Conservation (phyloP, 225 moss, liverwort and hornwort genomes). For the Bryoerythrophyllum caledonicum region DNA sequence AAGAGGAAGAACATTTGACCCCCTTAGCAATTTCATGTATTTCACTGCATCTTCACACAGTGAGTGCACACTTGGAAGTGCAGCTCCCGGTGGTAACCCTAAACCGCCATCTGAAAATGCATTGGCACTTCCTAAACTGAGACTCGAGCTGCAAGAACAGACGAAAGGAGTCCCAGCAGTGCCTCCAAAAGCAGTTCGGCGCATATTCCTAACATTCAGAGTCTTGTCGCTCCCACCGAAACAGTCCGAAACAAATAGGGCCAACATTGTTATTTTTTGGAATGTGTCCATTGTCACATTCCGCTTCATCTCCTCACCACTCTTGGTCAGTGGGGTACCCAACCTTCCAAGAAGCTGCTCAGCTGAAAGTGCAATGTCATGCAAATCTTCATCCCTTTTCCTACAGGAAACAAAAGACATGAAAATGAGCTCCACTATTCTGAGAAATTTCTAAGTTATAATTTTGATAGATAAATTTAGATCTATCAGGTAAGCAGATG, state of each 20-base stretch:
- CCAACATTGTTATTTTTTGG: slow-evolving; percentile 74
- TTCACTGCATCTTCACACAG: slow-evolving; percentile 86
- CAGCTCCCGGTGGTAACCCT: slow-evolving; percentile 44
- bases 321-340: slow-evolving; percentile 41
- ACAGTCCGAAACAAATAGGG: slow-evolving; percentile 91
- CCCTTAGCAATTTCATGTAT: slow-evolving; percentile 67
- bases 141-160: slow-evolving; percentile 84
- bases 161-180: slow-evolving; percentile 83
- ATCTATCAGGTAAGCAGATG: background rate
- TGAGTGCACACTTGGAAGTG: slow-evolving; percentile 65
- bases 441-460: background rate
- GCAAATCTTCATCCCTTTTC: slow-evolving; percentile 87
- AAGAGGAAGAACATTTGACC: slow-evolving; percentile 86
- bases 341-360: slow-evolving; percentile 81
- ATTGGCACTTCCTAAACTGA: slow-evolving; percentile 43
- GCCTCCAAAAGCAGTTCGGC: slow-evolving; percentile 85
- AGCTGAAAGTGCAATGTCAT: slow-evolving; percentile 86
- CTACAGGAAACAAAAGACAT: slow-evolving; percentile 36
- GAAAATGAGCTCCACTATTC: background rate
- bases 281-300: slow-evolving; percentile 46
- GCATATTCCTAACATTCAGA: slow-evolving; percentile 77
- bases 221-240: slow-evolving; percentile 98
- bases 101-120: slow-evolving; percentile 39
- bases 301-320: slow-evolving; percentile 32
- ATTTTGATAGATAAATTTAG: background rate